These are phyloP conservation scores for Petasospora rhodanensis DNA, from an alignment of 1,139 yeast genomes.

Conservation along the genomic window DNA sequence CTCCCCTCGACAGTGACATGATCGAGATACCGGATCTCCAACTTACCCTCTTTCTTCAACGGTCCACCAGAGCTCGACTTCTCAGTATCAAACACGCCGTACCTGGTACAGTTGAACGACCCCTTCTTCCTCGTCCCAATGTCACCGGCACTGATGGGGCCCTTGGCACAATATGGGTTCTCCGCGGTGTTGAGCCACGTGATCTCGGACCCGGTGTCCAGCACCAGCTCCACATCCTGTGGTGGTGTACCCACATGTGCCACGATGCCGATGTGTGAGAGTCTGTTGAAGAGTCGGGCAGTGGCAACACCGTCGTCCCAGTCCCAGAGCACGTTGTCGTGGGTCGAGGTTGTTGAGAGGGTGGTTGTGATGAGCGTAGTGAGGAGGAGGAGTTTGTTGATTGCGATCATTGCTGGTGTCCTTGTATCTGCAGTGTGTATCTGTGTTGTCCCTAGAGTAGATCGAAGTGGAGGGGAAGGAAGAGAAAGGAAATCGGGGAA, in stretches of 20 bases:
- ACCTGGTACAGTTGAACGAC: conserved; percentile 4
- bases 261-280: conserved; percentile 15
- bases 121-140: not conserved
- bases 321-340: too few species aligned
- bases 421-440: too few species aligned
- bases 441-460: too few species aligned
- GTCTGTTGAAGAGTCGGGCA: conserved; percentile 8
- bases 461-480: too few species aligned
- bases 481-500: too few species aligned
- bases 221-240: conserved; percentile 43
- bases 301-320: conserved; percentile 6
- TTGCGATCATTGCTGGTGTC: too few species aligned
- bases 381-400: too few species aligned
- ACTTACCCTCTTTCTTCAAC: conserved; percentile 6
- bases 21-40: conserved; percentile 33
- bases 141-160: not conserved
- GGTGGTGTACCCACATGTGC: conserved; percentile 48
- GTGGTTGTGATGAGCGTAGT: too few species aligned
- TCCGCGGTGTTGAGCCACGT: conserved; percentile 45
- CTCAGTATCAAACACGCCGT: conserved; percentile 9
- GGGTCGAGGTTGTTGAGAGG: too few species aligned
- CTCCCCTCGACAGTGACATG: conserved; percentile 50
- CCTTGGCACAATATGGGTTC: conserved; percentile 27
- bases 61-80: conserved; percentile 40
- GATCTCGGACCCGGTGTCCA: conserved; percentile 70